Percentiles rank a stretch among this genome's conserved stretches.
These are phyloP conservation scores for Onygenales sp. DNA, from an alignment of 2,329 filamentous ascomycete genomes.

Conservation along the genomic window DNA sequence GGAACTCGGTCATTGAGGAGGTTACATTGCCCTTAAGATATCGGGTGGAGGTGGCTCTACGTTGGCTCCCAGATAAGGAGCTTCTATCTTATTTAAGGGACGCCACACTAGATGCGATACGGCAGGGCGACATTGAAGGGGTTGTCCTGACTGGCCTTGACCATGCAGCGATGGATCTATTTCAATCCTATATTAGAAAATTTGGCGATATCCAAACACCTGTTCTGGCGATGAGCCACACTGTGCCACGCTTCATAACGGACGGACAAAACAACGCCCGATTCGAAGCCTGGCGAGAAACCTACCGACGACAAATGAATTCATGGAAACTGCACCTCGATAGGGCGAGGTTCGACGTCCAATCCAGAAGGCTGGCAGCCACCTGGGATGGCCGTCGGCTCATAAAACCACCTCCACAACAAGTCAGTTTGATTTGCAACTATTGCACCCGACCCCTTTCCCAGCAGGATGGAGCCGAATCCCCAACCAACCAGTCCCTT, in stretches of 20 bases:
- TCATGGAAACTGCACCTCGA: slow-evolving; percentile 52
- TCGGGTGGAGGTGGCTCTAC: slow-evolving; percentile 52
- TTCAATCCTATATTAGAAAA: slow-evolving; percentile 50
- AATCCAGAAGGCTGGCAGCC: slow-evolving; percentile 44
- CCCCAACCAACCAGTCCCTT: slow-evolving; percentile 9
- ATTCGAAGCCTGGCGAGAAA: slow-evolving; percentile 52
- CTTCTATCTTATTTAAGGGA: slow-evolving; percentile 46
- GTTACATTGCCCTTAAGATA: slow-evolving; percentile 50
- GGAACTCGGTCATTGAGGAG: slow-evolving; percentile 49
- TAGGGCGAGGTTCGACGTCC: slow-evolving; percentile 50
- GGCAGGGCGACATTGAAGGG: slow-evolving; percentile 51
- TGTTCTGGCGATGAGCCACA: slow-evolving; percentile 50
- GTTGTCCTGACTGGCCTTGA: slow-evolving; percentile 53
- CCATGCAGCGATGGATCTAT: slow-evolving; percentile 48
- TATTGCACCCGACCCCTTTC: slow-evolving; percentile 52
- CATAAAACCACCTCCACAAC: slow-evolving; percentile 41
- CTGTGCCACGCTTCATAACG: slow-evolving; percentile 49
- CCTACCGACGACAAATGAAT: slow-evolving; percentile 52
- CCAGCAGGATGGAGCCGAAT: slow-evolving; percentile 27
- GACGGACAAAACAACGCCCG: slow-evolving; percentile 42
- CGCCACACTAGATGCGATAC: slow-evolving; percentile 41
- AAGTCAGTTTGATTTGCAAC: slow-evolving; percentile 49
- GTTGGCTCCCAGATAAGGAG: slow-evolving; percentile 37
- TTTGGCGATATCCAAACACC: slow-evolving; percentile 55
- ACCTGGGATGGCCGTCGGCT: slow-evolving; percentile 41